These are phyloP conservation scores for Mycocentrospora acerina DNA, from an alignment of 2,329 filamentous ascomycete species.

Conservation along the genomic window DNA sequence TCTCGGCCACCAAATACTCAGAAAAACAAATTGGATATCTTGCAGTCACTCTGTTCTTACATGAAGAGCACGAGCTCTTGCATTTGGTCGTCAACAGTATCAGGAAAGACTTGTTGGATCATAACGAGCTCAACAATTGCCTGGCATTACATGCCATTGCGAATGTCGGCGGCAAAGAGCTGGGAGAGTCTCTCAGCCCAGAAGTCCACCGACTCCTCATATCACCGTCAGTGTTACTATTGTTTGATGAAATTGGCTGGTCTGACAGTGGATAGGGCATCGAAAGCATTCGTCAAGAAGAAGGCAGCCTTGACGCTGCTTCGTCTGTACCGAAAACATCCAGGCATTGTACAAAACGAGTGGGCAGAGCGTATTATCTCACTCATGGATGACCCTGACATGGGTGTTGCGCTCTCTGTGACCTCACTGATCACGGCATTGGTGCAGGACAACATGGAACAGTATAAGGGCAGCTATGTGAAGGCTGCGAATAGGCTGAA, in stretches of 20 bases:
- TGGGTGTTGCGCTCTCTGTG: conserved; percentile 92
- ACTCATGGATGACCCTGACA: conserved; percentile 94
- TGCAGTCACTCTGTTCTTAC: conserved; percentile 93
- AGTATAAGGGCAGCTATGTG: conserved; percentile 90
- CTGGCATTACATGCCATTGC: conserved; percentile 95
- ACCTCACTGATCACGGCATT: conserved; percentile 94
- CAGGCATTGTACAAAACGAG: conserved; percentile 89
- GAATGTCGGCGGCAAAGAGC: conserved; percentile 93
- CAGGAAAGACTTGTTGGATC: conserved; percentile 88
- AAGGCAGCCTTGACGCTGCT: conserved; percentile 94
- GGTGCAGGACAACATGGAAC: conserved; percentile 89
- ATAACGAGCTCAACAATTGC: conserved; percentile 98
- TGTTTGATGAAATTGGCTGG: neutral
- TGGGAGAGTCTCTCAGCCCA: conserved; percentile 88
- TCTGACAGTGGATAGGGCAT: conserved; percentile 57
- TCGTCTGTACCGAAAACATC: conserved; percentile 90
- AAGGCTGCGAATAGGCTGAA: conserved; percentile 91
- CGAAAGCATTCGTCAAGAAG: conserved; percentile 98
- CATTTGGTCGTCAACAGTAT: conserved; percentile 98
- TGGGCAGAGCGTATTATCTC: conserved; percentile 98
- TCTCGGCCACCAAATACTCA: conserved; percentile 95
- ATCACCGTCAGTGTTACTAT: conserved; percentile 69
- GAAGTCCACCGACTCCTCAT: conserved; percentile 95
- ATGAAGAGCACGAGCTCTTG: conserved; percentile 94
- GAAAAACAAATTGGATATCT: conserved; percentile 99